Conservation (phyloP, 2,329 filamentous ascomycete species). For the Epichloe sylvatica region DNA sequence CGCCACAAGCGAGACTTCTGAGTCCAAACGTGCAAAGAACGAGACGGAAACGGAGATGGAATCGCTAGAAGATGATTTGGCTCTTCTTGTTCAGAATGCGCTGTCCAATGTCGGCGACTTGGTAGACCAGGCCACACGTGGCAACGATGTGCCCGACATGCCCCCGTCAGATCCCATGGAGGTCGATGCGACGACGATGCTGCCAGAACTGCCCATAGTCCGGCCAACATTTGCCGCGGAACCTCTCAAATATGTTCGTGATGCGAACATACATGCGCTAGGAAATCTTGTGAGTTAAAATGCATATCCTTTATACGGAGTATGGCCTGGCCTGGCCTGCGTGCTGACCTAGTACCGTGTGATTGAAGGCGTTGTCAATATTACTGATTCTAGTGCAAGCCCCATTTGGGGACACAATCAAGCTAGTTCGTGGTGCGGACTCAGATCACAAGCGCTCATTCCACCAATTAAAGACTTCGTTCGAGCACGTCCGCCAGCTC, state of each 20-base stretch:
- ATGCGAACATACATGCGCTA: conserved; percentile 24
- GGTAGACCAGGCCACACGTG: conserved; percentile 19
- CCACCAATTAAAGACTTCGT: conserved; percentile 17
- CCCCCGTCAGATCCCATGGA: conserved; percentile 20
- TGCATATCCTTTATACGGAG: not conserved
- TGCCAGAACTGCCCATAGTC: conserved; percentile 16
- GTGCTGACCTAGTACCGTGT: not conserved
- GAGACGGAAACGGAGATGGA: conserved; percentile 15
- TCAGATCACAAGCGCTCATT: conserved; percentile 22
- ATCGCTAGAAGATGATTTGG: conserved; percentile 22
- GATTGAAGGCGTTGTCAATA: conserved; percentile 23
- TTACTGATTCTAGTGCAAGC: conserved; percentile 24
- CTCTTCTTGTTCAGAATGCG: conserved; percentile 26
- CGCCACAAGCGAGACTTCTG: conserved; percentile 16
- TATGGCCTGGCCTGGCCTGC: not conserved
- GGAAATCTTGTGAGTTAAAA: conserved; percentile 25
- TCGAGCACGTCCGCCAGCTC: conserved; percentile 20
- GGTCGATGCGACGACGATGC: conserved; percentile 15
- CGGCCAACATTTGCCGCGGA: conserved; percentile 21
- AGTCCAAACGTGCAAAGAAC: conserved; percentile 22
- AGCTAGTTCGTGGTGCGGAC: conserved; percentile 18
- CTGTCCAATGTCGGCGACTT: conserved; percentile 26
- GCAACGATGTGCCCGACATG: conserved; percentile 10
- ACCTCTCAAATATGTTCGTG: conserved; percentile 24
- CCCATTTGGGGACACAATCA: conserved; percentile 23